phyloP scores from a whole-genome alignment of 75 land plant genomes.

The Isoetes taiwanensis region DNA sequence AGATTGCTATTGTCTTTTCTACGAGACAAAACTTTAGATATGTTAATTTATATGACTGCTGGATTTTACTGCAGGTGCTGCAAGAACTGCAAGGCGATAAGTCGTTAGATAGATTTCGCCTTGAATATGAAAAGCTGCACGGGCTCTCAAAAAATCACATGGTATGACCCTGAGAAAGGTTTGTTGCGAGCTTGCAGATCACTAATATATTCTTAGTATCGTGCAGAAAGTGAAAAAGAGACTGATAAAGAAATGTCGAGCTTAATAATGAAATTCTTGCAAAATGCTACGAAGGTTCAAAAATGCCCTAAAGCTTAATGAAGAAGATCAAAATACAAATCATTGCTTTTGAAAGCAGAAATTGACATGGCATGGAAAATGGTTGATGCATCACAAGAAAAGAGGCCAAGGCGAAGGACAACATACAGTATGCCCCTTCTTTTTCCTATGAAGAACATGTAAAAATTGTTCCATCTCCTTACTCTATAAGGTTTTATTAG shows the following conservation, averaged over 20 bases:
- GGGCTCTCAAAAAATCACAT: constrained; percentile 20
- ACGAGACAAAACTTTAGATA: not conserved
- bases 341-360: constrained; percentile 22
- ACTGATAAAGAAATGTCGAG: constrained; percentile 24
- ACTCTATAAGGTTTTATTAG: too few species aligned
- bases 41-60: not conserved
- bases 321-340: constrained; percentile 25
- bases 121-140: constrained; percentile 27
- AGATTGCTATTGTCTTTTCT: not conserved
- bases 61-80: constrained; percentile 16
- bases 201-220: too few species aligned
- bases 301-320: constrained; percentile 20
- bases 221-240: constrained; percentile 30
- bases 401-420: constrained; percentile 30
- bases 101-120: constrained; percentile 20
- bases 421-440: constrained; percentile 16
- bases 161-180: too few species aligned
- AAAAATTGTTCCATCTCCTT: too few species aligned
- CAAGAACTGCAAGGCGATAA: constrained; percentile 23
- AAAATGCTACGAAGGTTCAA: constrained; percentile 24
- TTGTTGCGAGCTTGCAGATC: too few species aligned
- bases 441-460: too few species aligned
- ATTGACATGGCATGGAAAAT: constrained; percentile 29
- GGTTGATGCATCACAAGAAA: constrained; percentile 31
- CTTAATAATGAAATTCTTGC: constrained; percentile 22